Conservation (phyloP, 768 basidiomycete genomes). For the Wakefieldia striispora region DNA sequence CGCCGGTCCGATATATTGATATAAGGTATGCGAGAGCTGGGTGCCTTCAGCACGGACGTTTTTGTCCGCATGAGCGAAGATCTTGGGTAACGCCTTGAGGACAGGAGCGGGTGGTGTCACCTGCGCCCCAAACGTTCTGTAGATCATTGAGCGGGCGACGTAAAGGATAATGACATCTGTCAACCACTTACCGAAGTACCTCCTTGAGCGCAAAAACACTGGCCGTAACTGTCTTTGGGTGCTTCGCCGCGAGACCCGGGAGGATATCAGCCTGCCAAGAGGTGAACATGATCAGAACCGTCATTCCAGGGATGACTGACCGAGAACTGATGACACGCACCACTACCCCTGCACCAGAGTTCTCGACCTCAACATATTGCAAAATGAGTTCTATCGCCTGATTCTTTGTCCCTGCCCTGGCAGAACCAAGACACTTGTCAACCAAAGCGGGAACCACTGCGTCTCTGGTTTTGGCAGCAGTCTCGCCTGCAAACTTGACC, state of each 20-base stretch:
- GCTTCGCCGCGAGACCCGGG: constrained; percentile 86
- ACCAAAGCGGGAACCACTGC: constrained; percentile 87
- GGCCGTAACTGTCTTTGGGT: constrained; percentile 90
- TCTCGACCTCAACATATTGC: constrained; percentile 94
- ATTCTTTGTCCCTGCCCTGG: constrained; percentile 85
- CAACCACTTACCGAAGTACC: constrained; percentile 64
- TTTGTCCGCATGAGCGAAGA: constrained; percentile 94
- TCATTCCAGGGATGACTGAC: constrained; percentile 28
- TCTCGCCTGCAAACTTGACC: constrained; percentile 91
- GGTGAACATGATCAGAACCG: constrained; percentile 26
- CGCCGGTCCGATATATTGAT: constrained; percentile 81
- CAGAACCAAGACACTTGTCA: constrained; percentile 92
- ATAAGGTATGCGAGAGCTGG: constrained; percentile 67
- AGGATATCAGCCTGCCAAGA: constrained; percentile 65
- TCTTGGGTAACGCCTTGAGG: constrained; percentile 87
- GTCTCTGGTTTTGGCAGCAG: constrained; percentile 75
- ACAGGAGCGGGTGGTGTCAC: constrained; percentile 72
- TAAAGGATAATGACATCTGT: background rate
- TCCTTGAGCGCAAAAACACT: constrained; percentile 78
- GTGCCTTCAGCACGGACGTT: constrained; percentile 92
- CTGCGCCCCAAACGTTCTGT: constrained; percentile 77
- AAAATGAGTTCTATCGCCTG: constrained; percentile 83
- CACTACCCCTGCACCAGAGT: constrained; percentile 80
- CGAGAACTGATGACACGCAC: constrained; percentile 51
- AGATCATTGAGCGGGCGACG: constrained; percentile 1